Evolutionary conservation across 805 yeast species (phyloP).

Genomic region (Wickerhamomyces chambardii): DNA sequence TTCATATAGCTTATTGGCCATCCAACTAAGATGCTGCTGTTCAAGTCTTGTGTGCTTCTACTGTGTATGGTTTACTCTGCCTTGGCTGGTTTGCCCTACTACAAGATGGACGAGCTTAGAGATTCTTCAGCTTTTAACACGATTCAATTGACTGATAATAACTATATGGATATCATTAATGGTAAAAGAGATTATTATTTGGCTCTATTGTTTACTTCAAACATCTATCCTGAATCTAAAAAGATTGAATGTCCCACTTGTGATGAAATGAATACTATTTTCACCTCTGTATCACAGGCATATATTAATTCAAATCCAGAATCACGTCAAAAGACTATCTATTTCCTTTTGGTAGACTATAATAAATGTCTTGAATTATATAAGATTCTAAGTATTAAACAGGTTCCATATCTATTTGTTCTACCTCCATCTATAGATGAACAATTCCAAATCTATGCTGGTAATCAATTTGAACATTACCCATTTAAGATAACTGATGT

Average conservation of each 20-base stretch:
- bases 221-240: no score
- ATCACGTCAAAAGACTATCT: conserved; percentile 24
- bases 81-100: conserved; percentile 1
- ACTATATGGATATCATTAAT: conserved; percentile 27
- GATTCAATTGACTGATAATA: conserved; percentile 31
- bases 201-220: conserved; percentile 44
- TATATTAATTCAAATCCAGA: conserved; percentile 34
- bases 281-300: conserved; percentile 30
- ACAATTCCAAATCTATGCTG: conserved; percentile 5
- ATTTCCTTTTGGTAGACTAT: conserved; percentile 45
- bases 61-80: no score
- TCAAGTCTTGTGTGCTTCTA: no score
- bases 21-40: no score
- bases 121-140: conserved; percentile 23
- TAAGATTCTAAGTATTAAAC: conserved; percentile 29
- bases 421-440: conserved; percentile 37
- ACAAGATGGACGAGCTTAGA: conserved; percentile 7
- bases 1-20: no score
- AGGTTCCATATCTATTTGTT: conserved; percentile 63
- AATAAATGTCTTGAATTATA: conserved; percentile 31
- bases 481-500: conserved; percentile 21
- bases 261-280: conserved; percentile 28
- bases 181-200: conserved; percentile 46
- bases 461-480: conserved; percentile 24
- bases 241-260: conserved; percentile 41